Percentiles rank a stretch among this genome's conserved stretches.
Evolutionary conservation across 2,329 filamentous ascomycete species (phyloP).

Genomic region (Fusarium graminum): DNA sequence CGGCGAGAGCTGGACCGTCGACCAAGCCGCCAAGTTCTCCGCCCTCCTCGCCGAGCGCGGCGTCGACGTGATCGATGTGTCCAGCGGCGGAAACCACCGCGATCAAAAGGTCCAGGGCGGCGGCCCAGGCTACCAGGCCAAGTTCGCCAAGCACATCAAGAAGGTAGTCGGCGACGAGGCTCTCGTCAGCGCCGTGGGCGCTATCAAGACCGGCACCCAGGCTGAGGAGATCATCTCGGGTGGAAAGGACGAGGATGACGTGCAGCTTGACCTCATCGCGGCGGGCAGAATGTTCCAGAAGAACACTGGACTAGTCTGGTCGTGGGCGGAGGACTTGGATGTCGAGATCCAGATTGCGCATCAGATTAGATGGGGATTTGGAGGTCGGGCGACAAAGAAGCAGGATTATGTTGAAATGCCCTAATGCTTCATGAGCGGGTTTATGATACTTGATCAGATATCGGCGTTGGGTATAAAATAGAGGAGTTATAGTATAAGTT

Average conservation of each 20-base stretch:
- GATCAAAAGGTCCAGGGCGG: conserved; percentile 68
- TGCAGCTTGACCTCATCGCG: conserved; percentile 63
- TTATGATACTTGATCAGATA: too few species aligned
- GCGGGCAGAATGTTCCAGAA: conserved; percentile 69
- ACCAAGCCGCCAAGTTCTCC: conserved; percentile 74
- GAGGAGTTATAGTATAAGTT: background rate
- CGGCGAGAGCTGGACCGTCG: conserved; percentile 74
- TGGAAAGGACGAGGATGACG: conserved; percentile 51
- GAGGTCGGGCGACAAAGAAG: conserved; percentile 52
- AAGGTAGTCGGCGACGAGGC: conserved; percentile 73
- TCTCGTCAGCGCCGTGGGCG: conserved; percentile 62
- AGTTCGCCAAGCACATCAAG: conserved; percentile 78
- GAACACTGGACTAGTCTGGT: conserved; percentile 68
- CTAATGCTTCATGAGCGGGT: too few species aligned
- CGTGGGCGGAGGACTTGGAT: conserved; percentile 67
- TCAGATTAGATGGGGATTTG: conserved; percentile 70
- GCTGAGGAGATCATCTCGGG: conserved; percentile 63
- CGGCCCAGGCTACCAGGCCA: conserved; percentile 77
- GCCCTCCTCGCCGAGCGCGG: conserved; percentile 72
- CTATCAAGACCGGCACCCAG: conserved; percentile 59
- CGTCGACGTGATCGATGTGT: conserved; percentile 82
- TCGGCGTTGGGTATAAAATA: background rate
- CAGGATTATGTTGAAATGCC: conserved; percentile 23
- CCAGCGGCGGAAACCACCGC: conserved; percentile 73
- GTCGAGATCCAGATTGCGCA: conserved; percentile 61